phyloP scores from a whole-genome alignment of 108 stramenopile genomes.

The Fistulifera solaris region DNA sequence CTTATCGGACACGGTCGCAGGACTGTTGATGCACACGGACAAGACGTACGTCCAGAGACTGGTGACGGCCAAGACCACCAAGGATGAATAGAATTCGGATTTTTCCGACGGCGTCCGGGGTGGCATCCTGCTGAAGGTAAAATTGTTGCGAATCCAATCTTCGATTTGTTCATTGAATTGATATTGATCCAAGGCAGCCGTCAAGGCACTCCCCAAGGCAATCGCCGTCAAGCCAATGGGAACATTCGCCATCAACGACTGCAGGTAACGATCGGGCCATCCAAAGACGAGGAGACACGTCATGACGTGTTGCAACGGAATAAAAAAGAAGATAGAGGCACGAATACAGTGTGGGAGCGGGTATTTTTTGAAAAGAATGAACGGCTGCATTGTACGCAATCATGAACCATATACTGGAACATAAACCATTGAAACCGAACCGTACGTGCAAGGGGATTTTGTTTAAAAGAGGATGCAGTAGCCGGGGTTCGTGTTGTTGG shows the following conservation, averaged over 20 bases:
- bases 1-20: constrained; percentile 31
- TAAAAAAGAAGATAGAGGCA: constrained; percentile 63
- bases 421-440: constrained; percentile 62
- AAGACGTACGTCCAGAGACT: constrained; percentile 71
- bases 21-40: constrained; percentile 60
- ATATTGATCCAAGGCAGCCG: constrained; percentile 59
- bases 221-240: constrained; percentile 82
- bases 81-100: constrained; percentile 65
- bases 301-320: constrained; percentile 66
- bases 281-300: constrained; percentile 70
- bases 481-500: constrained; percentile 5
- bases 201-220: constrained; percentile 52
- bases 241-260: constrained; percentile 55
- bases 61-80: constrained; percentile 70
- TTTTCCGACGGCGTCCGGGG: constrained; percentile 1
- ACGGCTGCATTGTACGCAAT: constrained; percentile 62
- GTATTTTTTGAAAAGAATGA: constrained; percentile 31
- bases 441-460: constrained; percentile 61
- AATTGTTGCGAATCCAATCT: constrained; percentile 17
- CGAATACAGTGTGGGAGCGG: constrained; percentile 61
- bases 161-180: constrained; percentile 50
- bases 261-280: constrained; percentile 75
- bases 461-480: constrained; percentile 22
- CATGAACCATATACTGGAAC: constrained; percentile 71
- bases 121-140: constrained; percentile 8